These are phyloP conservation scores for Neltuma alba DNA, from an alignment of 306 rosid genomes.

Conservation along the genomic window DNA sequence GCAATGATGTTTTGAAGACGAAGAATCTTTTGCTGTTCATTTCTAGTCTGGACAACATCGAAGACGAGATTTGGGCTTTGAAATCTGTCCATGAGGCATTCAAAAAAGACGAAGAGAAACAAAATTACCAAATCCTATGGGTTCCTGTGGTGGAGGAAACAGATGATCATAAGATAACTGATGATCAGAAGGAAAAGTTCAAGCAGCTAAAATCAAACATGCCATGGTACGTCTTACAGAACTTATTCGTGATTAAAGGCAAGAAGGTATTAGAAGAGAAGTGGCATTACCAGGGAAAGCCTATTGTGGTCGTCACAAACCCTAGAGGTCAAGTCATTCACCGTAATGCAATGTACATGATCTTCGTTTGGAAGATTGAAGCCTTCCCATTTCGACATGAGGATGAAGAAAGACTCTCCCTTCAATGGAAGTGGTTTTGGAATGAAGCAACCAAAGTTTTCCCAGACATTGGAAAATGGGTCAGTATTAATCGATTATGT, in stretches of 20 bases:
- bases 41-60: too few relatives aligned
- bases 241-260: constrained; percentile 24
- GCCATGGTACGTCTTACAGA: constrained; percentile 43
- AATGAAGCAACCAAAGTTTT: not conserved
- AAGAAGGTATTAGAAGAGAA: constrained; percentile 32
- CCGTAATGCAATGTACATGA: constrained; percentile 41
- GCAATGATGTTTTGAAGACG: too few relatives aligned
- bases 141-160: not conserved
- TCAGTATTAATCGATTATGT: not conserved
- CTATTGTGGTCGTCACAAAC: constrained; percentile 31
- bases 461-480: not conserved
- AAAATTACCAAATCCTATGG: too few relatives aligned
- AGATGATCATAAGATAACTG: constrained; percentile 34
- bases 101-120: too few relatives aligned
- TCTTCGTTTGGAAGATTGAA: too few relatives aligned
- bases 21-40: too few relatives aligned
- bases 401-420: not conserved
- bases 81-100: too few relatives aligned
- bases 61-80: too few relatives aligned
- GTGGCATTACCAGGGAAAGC: constrained; percentile 46
- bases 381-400: constrained; percentile 31
- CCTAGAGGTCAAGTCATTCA: constrained; percentile 38
- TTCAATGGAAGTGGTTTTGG: not conserved
- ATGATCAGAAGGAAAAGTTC: too few relatives aligned
- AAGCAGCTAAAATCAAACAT: too few relatives aligned